Percentiles rank a stretch among this genome's conserved stretches.
phyloP scores from a whole-genome alignment of 176 grass and related monocot species.

The Neostapfia colusana region DNA sequence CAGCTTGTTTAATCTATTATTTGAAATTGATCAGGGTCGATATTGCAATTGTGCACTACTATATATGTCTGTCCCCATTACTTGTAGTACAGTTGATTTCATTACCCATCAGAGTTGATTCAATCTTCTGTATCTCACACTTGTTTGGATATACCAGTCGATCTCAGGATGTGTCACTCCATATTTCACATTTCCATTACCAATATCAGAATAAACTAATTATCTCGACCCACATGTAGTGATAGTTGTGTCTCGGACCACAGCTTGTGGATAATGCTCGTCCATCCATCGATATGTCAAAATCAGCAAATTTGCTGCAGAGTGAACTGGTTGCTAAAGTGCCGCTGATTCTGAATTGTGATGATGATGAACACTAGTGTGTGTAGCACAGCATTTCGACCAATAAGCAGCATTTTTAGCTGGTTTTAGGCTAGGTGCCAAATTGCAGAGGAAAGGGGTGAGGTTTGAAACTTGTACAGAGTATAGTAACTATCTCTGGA shows the following conservation, averaged over 20 bases:
- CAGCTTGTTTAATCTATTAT: no score
- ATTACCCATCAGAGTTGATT: slow-evolving; percentile 5
- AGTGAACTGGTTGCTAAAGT: background rate
- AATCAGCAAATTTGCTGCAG: background rate
- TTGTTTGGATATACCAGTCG: background rate
- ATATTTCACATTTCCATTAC: background rate
- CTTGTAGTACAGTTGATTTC: background rate
- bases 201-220: background rate
- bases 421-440: no score
- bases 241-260: no score
- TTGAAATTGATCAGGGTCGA: no score
- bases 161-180: background rate
- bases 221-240: background rate
- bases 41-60: no score
- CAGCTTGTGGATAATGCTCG: no score
- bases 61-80: no score
- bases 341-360: background rate
- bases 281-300: background rate
- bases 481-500: no score
- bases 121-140: background rate
- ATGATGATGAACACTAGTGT: background rate
- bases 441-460: no score
- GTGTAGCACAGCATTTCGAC: background rate
- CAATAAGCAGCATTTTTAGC: background rate
- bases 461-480: no score